phyloP scores from a whole-genome alignment of 441 rosid species.

The Populus hybrid region DNA sequence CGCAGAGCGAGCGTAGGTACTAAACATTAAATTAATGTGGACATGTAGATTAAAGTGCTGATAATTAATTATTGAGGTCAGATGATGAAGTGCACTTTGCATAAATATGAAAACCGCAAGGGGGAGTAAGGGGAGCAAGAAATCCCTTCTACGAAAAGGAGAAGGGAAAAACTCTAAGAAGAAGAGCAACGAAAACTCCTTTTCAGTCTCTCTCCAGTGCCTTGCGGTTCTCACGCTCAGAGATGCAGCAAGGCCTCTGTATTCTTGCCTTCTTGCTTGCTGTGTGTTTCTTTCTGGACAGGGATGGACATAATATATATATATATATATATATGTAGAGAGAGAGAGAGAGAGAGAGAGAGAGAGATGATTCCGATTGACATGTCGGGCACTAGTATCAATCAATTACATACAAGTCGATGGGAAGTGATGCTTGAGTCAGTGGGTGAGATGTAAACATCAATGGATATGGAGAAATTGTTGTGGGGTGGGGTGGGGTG shows the following conservation, averaged over 20 bases:
- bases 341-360: too few relatives aligned
- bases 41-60: neutral
- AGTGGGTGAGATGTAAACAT: constrained; percentile 10
- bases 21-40: neutral
- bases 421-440: neutral
- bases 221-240: constrained; percentile 3
- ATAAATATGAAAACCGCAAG: neutral
- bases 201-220: neutral
- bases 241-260: neutral
- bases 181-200: neutral
- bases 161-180: neutral
- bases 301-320: neutral
- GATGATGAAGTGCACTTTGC: neutral
- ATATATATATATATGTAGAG: too few relatives aligned
- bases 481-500: neutral
- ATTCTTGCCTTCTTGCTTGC: neutral
- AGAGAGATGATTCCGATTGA: too few relatives aligned
- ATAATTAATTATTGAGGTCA: neutral
- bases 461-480: constrained; percentile 11
- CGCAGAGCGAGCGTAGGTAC: too few relatives aligned
- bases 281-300: neutral
- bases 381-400: too few relatives aligned
- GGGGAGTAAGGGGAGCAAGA: constrained; percentile 1
- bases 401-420: neutral
- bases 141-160: constrained; percentile 19